phyloP scores from a whole-genome alignment of 441 rosid genomes.

The Arabidopsis lyrata region DNA sequence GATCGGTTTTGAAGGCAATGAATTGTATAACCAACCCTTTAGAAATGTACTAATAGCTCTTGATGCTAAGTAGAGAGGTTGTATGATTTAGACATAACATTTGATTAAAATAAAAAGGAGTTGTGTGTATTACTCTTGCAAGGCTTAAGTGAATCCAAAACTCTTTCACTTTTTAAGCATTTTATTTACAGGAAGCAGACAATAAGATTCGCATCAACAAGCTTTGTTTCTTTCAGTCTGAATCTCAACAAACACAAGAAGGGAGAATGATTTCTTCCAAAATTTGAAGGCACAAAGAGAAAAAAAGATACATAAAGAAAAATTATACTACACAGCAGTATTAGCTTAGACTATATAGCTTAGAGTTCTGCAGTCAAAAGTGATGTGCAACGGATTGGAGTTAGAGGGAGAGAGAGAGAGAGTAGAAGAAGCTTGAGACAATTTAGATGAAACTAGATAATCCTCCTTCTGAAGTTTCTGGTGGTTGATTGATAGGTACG shows the following conservation, averaged over 20 bases:
- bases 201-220: slow-evolving; percentile 24
- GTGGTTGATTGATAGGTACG: slow-evolving; percentile 67
- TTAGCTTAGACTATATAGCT: slow-evolving; percentile 39
- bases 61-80: slow-evolving; percentile 27
- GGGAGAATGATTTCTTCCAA: slow-evolving; percentile 32
- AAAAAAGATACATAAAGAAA: slow-evolving; percentile 3
- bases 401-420: slow-evolving; percentile 31
- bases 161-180: slow-evolving; percentile 18
- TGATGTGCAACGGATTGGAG: slow-evolving; percentile 29
- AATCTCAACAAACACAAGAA: slow-evolving; percentile 39
- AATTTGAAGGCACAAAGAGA: slow-evolving; percentile 28
- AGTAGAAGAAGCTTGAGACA: slow-evolving; percentile 5
- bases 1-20: slow-evolving; percentile 21
- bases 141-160: neutral
- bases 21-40: neutral
- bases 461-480: slow-evolving; percentile 62
- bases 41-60: slow-evolving; percentile 5
- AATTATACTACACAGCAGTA: slow-evolving; percentile 22
- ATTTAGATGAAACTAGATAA: slow-evolving; percentile 37
- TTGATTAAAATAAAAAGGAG: slow-evolving; percentile 20
- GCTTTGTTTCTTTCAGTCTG: slow-evolving; percentile 34
- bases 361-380: slow-evolving; percentile 37
- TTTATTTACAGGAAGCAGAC: slow-evolving; percentile 29
- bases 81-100: slow-evolving; percentile 3
- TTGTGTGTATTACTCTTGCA: slow-evolving; percentile 1